Base-by-base conservation (phyloP, 2,329 filamentous ascomycete genomes). In the Alternaria gaisen region DNA sequence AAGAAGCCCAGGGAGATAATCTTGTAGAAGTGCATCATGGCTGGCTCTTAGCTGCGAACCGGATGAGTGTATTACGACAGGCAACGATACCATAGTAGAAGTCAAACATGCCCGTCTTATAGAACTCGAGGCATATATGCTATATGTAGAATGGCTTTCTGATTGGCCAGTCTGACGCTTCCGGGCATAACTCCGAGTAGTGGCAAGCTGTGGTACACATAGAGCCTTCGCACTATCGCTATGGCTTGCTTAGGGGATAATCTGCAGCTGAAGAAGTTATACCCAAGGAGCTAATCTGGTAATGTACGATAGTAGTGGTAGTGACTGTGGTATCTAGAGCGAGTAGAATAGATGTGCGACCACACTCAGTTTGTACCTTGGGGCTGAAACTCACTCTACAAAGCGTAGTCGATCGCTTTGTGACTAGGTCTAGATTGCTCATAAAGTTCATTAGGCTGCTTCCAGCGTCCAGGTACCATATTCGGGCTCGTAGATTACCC, bases 1-100 rank as follows among this genome's bases (percentile, higher is more conserved):
- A 53, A 28, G 30, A 60, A 26, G 38, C 59, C 20, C 34, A 61
- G 26, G 30, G 40, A 16, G 20, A 41, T 9, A 7, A 46, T 34
- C 32, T 36, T 22, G 12, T 8, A n/a, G 16, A 36, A 22, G 20
- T 28, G 30, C 30, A 48, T 36, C 20, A 36, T 36, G 30, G 18
- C 46, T 36, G 30, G 30, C 34, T 36, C 30, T 36, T 7, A 18
- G 4, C 1, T 36, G 12, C 22, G 40, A 14, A 22, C 12, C 18
- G 0, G 16, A 36, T 10, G 20, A 36, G 20, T 7, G 20, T 7
- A 22, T 8, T 36, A n/a, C 30, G 4, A 48, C 8, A 7, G 3
- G 5, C 18, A 16, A 48, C 30, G 14, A 36, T 24, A 5, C 20
- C 30, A 36, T 3, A 22, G 22, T 5, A 24, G 7, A 16, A 48